Percentiles rank a stretch among this genome's conserved stretches.
phyloP scores from a whole-genome alignment of 2,329 filamentous ascomycete species.

The Fonsecaea monophora region DNA sequence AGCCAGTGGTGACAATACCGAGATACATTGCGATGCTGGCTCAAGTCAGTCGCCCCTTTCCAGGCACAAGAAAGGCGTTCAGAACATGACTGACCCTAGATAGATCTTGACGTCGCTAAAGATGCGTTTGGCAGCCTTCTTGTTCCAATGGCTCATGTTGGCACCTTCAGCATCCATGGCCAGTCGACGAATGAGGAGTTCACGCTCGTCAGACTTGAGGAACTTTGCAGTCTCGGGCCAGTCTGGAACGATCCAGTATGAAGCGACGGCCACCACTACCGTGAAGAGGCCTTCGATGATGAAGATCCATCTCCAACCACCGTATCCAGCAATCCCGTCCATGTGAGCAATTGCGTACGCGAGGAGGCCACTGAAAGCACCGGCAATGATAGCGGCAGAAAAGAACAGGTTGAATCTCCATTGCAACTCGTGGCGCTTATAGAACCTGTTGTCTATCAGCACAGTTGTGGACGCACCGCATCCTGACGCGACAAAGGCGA shows the following conservation, averaged over 20 bases:
- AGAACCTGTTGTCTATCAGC: slow-evolving; percentile 42
- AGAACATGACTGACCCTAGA: slow-evolving; percentile 37
- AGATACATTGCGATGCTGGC: slow-evolving; percentile 43
- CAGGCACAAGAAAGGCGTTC: slow-evolving; percentile 33
- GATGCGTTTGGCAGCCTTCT: slow-evolving; percentile 41
- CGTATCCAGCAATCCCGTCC: slow-evolving; percentile 49
- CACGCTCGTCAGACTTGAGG: slow-evolving; percentile 42
- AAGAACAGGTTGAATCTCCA: slow-evolving; percentile 47
- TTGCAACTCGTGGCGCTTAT: slow-evolving; percentile 49
- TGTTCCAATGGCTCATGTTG: slow-evolving; percentile 44
- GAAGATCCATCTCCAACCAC: slow-evolving; percentile 48
- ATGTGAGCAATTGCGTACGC: slow-evolving; percentile 61
- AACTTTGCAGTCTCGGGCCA: slow-evolving; percentile 46
- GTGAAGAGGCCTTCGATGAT: slow-evolving; percentile 47
- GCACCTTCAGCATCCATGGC: slow-evolving; percentile 40
- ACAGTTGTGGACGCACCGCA: slow-evolving; percentile 32
- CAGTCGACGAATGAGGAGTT: slow-evolving; percentile 47
- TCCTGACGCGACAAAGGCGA: slow-evolving; percentile 25
- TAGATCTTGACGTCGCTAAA: slow-evolving; percentile 47
- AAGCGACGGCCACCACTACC: slow-evolving; percentile 40
- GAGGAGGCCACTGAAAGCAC: slow-evolving; percentile 55
- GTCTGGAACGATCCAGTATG: slow-evolving; percentile 44
- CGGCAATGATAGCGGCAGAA: slow-evolving; percentile 48
- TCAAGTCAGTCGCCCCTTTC: slow-evolving; percentile 37
- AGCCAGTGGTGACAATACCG: slow-evolving; percentile 46